Percentiles rank a stretch among this genome's conserved stretches.
phyloP scores from a whole-genome alignment of 2,329 filamentous ascomycete genomes.

The Aureobasidium melanogenum region DNA sequence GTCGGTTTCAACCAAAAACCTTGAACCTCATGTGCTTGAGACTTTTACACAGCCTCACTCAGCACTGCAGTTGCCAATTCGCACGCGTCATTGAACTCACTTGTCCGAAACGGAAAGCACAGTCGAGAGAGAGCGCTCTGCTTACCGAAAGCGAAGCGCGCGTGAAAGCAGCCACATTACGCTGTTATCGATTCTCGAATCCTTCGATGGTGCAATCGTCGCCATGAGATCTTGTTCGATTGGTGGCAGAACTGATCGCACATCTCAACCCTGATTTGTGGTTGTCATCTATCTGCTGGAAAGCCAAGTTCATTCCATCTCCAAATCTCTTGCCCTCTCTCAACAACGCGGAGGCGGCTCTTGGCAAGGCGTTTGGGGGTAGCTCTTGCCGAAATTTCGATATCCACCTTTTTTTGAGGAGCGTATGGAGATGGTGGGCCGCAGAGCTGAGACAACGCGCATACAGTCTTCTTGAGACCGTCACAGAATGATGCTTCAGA shows the following conservation, averaged over 20 bases:
- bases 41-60: constrained; percentile 2
- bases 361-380: background rate
- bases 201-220: background rate
- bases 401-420: constrained; percentile 4
- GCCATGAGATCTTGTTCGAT: background rate
- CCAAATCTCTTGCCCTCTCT: background rate
- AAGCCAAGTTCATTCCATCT: background rate
- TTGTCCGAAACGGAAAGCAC: background rate
- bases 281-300: background rate
- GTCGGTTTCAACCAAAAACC: background rate
- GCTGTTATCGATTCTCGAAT: background rate
- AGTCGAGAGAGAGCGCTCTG: background rate
- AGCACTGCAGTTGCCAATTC: background rate
- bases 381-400: constrained; percentile 4
- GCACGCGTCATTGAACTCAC: background rate
- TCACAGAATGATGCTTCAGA: background rate
- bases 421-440: background rate
- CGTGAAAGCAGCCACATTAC: background rate
- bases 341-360: background rate
- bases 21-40: background rate
- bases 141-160: background rate
- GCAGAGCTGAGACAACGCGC: background rate
- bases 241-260: background rate
- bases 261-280: background rate
- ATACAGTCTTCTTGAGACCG: background rate